A percentile compares a stretch with the other conserved stretches of the same genome.
phyloP scores from a whole-genome alignment of 2,329 filamentous ascomycete genomes.

The Xylariales sp. region DNA sequence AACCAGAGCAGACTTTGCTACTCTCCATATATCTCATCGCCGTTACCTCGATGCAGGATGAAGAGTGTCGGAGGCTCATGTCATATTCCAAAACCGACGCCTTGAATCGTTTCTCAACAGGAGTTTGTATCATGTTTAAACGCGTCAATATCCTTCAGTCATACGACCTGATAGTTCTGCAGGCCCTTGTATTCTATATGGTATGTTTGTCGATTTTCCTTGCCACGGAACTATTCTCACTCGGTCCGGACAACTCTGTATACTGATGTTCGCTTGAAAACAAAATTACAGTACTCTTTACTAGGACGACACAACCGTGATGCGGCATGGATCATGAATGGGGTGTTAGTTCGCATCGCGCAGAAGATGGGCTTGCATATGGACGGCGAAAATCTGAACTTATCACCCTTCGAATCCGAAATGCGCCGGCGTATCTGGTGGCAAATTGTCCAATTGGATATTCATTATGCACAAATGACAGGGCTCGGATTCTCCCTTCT shows the following conservation, averaged over 20 bases:
- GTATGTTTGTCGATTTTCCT: constrained; percentile 26
- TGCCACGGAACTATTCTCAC: too few species aligned
- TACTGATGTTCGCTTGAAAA: neutral
- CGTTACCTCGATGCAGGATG: constrained; percentile 47
- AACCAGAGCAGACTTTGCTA: constrained; percentile 56
- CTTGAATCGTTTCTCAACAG: constrained; percentile 46
- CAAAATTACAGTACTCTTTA: constrained; percentile 50
- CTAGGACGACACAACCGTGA: constrained; percentile 53
- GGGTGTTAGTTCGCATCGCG: constrained; percentile 57
- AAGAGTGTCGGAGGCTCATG: constrained; percentile 51
- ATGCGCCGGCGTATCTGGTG: constrained; percentile 67
- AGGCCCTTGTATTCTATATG: constrained; percentile 55
- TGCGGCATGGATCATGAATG: constrained; percentile 57
- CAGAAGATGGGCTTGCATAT: constrained; percentile 65
- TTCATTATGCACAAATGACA: constrained; percentile 52
- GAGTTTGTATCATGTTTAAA: constrained; percentile 44
- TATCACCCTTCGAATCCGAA: constrained; percentile 61
- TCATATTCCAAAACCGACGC: constrained; percentile 44
- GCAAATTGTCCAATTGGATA: constrained; percentile 56
- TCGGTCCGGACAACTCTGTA: too few species aligned
- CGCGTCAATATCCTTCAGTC: constrained; percentile 54
- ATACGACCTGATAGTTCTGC: constrained; percentile 53
- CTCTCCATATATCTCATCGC: constrained; percentile 64
- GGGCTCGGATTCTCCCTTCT: constrained; percentile 50
- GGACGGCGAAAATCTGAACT: constrained; percentile 51